Evolutionary conservation across 2,329 filamentous ascomycete genomes (phyloP).

Genomic region (Pseudogymnoascus verrucosus): DNA sequence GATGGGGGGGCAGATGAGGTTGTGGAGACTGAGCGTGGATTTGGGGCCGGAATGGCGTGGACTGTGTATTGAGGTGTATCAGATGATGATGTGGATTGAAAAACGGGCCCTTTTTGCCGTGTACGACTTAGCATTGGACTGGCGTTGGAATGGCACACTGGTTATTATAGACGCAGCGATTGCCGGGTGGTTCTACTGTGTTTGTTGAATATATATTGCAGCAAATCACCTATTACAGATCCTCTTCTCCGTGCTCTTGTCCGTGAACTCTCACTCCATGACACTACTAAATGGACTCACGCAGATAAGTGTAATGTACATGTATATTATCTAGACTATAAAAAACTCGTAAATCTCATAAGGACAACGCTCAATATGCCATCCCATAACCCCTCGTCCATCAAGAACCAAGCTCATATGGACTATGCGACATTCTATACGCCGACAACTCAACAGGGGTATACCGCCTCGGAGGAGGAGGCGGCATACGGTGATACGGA

Average conservation of each 20-base stretch:
- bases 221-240: neutral
- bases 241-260: neutral
- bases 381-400: neutral
- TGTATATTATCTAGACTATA: neutral
- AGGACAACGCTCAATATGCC: neutral
- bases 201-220: neutral
- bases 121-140: conserved; percentile 6
- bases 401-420: neutral
- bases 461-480: neutral
- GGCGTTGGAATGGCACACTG: conserved; percentile 7
- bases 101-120: neutral
- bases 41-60: neutral
- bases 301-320: neutral
- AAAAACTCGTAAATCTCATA: neutral
- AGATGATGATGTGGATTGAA: neutral
- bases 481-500: neutral
- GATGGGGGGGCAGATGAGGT: too few species aligned
- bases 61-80: neutral
- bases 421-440: neutral
- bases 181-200: conserved; percentile 1
- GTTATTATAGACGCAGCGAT: neutral
- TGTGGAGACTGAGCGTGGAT: neutral
- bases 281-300: neutral
- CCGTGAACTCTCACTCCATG: neutral
- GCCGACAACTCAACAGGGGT: neutral